A percentile compares a stretch with the other conserved stretches of the same genome.
These are phyloP conservation scores for Ophiostoma sp. DNA, from an alignment of 2,329 filamentous ascomycete species.

Conservation along the genomic window DNA sequence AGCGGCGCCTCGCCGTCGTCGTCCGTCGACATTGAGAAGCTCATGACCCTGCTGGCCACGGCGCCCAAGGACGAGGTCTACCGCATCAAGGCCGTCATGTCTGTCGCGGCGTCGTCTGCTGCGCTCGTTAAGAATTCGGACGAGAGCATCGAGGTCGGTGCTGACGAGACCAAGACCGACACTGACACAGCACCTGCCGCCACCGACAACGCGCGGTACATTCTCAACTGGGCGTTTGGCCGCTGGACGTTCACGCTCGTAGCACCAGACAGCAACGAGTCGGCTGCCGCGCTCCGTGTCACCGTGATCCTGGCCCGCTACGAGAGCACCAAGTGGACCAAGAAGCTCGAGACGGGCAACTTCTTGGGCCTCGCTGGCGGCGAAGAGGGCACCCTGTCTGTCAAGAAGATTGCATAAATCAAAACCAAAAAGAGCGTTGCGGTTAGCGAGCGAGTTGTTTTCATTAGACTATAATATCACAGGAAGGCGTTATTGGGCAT, in stretches of 20 bases:
- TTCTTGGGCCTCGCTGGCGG: constrained; percentile 47
- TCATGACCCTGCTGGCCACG: constrained; percentile 61
- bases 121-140: constrained; percentile 49
- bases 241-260: constrained; percentile 81
- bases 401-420: constrained; percentile 45
- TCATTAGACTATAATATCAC: not conserved
- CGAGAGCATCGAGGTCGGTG: constrained; percentile 31
- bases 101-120: constrained; percentile 37
- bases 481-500: not conserved
- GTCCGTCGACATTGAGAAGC: constrained; percentile 51
- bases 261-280: constrained; percentile 47
- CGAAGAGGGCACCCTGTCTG: constrained; percentile 45
- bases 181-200: constrained; percentile 5
- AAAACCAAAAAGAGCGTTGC: not conserved
- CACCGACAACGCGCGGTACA: constrained; percentile 54
- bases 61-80: constrained; percentile 93
- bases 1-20: constrained; percentile 34
- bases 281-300: constrained; percentile 53
- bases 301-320: constrained; percentile 69
- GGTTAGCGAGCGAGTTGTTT: not conserved
- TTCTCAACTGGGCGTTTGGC: constrained; percentile 97
- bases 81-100: constrained; percentile 73
- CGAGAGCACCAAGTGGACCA: constrained; percentile 72
- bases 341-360: constrained; percentile 58
- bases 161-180: constrained; percentile 14